phyloP scores from a whole-genome alignment of 345 rosid genomes.

The Jatropha curcas region DNA sequence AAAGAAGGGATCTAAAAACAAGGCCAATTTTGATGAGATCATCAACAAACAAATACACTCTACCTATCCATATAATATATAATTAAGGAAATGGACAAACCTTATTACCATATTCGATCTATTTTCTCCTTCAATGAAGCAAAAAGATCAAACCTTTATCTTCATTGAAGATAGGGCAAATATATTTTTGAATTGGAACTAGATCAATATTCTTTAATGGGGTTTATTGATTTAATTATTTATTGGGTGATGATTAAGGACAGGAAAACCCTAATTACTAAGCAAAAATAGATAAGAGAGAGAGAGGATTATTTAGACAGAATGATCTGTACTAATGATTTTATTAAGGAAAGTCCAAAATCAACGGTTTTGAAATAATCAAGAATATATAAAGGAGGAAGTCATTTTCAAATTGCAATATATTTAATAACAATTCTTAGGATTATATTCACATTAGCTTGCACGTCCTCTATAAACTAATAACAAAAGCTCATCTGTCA shows the following conservation, averaged over 20 bases:
- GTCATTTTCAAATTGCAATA: conserved; percentile 30
- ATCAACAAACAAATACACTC: not conserved
- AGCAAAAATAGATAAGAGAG: no score
- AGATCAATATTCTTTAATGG: not conserved
- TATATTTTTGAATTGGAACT: conserved; percentile 1
- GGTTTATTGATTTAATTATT: not conserved
- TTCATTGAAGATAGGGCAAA: not conserved
- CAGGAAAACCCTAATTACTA: no score
- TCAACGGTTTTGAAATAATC: conserved; percentile 20
- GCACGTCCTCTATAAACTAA: conserved; percentile 52
- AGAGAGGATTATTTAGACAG: not conserved
- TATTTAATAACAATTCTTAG: not conserved
- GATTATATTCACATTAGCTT: conserved; percentile 49
- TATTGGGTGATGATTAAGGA: no score
- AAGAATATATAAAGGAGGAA: not conserved
- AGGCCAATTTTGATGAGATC: conserved; percentile 20
- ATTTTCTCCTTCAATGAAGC: conserved; percentile 14
- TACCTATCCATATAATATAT: not conserved
- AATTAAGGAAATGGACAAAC: conserved; percentile 5
- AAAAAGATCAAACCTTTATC: not conserved
- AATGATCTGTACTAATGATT: conserved; percentile 13
- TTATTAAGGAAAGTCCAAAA: not conserved
- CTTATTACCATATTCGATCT: not conserved
- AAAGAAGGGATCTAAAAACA: conserved; percentile 4
- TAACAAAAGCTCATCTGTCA: conserved; percentile 41